Evolutionary conservation across 805 yeast species (phyloP).

Genomic region (Soucietia sequanensis): DNA sequence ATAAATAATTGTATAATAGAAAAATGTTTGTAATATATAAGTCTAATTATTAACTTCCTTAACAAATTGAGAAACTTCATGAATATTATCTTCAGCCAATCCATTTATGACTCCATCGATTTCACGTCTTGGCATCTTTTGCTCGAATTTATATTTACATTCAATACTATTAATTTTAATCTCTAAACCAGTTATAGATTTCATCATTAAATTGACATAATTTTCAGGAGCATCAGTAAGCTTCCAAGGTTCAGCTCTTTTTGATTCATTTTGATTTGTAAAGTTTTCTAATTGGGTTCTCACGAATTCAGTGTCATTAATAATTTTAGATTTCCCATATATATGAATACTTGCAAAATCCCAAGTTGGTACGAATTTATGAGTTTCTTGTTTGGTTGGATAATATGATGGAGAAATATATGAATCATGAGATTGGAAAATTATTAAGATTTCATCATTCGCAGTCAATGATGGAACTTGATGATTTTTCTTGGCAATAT

Average conservation of each 20-base stretch:
- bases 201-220: constrained; percentile 42
- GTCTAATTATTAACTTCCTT: constrained; percentile 16
- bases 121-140: constrained; percentile 43
- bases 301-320: constrained; percentile 47
- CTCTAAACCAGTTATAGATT: constrained; percentile 55
- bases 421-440: constrained; percentile 51
- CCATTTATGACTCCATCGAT: constrained; percentile 53
- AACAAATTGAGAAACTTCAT: constrained; percentile 26
- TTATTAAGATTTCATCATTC: constrained; percentile 43
- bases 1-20: too few relatives aligned
- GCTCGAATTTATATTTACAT: constrained; percentile 60
- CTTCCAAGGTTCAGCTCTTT: constrained; percentile 48
- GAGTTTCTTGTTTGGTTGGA: constrained; percentile 52
- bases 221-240: constrained; percentile 56
- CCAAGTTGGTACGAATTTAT: constrained; percentile 72
- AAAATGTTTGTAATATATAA: too few relatives aligned
- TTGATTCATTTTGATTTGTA: constrained; percentile 47
- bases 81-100: constrained; percentile 34
- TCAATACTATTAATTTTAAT: constrained; percentile 47
- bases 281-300: constrained; percentile 42
- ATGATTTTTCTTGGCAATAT: constrained; percentile 51
- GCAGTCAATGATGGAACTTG: constrained; percentile 44
- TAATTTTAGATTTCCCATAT: constrained; percentile 47
- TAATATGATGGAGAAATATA: constrained; percentile 64
- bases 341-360: constrained; percentile 58